Evolutionary conservation across 2,329 filamentous ascomycete genomes (phyloP).

Genomic region (Diaporthe eres): DNA sequence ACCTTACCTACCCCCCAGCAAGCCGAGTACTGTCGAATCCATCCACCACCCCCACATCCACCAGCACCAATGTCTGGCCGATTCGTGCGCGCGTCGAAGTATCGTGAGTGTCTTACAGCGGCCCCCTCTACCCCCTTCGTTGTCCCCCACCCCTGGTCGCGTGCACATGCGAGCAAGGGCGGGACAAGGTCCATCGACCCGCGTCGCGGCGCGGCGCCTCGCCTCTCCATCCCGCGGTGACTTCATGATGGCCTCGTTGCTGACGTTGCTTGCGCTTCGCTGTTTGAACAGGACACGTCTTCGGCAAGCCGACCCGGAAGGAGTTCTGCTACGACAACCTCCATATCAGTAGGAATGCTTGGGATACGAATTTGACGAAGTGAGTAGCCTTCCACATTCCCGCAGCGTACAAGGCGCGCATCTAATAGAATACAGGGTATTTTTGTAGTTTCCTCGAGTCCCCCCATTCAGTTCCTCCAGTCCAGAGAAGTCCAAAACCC

Average conservation of each 20-base stretch:
- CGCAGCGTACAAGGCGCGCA: no score
- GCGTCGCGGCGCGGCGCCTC: background rate
- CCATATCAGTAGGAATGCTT: slow-evolving; percentile 97
- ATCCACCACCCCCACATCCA: background rate
- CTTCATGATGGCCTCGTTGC: slow-evolving; percentile 44
- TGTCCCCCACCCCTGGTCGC: slow-evolving; percentile 41
- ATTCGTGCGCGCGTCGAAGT: slow-evolving; percentile 78
- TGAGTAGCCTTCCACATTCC: no score
- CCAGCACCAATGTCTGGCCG: slow-evolving; percentile 68
- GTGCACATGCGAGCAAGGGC: slow-evolving; percentile 40
- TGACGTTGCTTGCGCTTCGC: slow-evolving; percentile 42
- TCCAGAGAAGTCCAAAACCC: no score
- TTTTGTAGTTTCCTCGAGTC: no score
- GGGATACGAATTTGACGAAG: slow-evolving; percentile 85
- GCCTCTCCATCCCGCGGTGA: no score
- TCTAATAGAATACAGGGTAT: no score
- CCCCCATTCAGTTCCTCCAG: no score
- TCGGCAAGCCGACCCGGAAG: slow-evolving; percentile 94
- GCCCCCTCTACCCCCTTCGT: slow-evolving; percentile 4
- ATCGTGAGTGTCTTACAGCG: slow-evolving; percentile 65
- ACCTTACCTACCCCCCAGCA: background rate
- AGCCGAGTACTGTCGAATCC: slow-evolving; percentile 8
- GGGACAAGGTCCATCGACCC: slow-evolving; percentile 34
- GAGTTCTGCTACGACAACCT: slow-evolving; percentile 99
- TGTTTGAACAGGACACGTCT: slow-evolving; percentile 86